phyloP scores from a whole-genome alignment of 2,329 filamentous ascomycete species.

The Waltergamsia citrina region DNA sequence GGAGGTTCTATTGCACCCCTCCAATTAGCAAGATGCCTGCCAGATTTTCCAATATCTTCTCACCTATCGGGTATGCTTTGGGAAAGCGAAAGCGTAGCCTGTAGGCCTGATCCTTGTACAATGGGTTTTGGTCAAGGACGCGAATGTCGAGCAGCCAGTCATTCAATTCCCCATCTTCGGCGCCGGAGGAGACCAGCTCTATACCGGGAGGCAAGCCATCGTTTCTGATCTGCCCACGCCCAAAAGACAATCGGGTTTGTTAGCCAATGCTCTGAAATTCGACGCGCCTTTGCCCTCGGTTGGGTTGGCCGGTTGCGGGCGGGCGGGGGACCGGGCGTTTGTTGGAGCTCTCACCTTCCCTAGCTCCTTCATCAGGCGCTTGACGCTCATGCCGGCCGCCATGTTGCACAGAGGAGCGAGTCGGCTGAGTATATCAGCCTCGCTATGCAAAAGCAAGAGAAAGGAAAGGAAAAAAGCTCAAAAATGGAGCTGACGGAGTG shows the following conservation, averaged over 20 bases:
- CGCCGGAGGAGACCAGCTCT: conserved; percentile 68
- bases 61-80: conserved; percentile 82
- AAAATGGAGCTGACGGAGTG: not conserved
- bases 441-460: no score
- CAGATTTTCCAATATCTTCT: conserved; percentile 6
- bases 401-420: no score
- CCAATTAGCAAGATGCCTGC: not conserved
- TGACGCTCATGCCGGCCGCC: conserved; percentile 39
- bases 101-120: conserved; percentile 75
- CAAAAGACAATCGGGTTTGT: not conserved
- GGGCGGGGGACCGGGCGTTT: not conserved
- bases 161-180: conserved; percentile 64
- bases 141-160: conserved; percentile 90
- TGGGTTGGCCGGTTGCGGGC: not conserved
- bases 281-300: no score
- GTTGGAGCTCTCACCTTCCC: conserved; percentile 32
- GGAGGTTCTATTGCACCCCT: conserved; percentile 71
- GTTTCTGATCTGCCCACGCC: conserved; percentile 36
- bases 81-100: conserved; percentile 83
- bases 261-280: no score
- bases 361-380: conserved; percentile 51
- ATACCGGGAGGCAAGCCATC: conserved; percentile 58
- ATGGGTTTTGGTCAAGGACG: conserved; percentile 81
- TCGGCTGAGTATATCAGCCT: no score
- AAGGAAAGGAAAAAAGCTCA: not conserved